These are phyloP conservation scores for Dictyostelium purpureum DNA, from an alignment of 78 protist genomes.

Conservation along the genomic window DNA sequence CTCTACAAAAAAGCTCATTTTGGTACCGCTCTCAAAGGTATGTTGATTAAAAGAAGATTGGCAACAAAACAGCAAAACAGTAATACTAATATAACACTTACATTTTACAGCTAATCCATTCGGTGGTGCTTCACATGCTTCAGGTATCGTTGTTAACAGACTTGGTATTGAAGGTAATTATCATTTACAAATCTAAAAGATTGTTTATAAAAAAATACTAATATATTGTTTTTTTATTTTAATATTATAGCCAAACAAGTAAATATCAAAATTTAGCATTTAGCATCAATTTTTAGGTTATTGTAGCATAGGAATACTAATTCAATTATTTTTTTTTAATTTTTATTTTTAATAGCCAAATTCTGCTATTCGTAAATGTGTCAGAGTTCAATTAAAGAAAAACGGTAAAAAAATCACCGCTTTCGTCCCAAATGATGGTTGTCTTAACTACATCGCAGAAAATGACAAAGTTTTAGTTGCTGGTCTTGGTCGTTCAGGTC, in stretches of 20 bases:
- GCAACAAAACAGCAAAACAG: background rate
- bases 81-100: background rate
- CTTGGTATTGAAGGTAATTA: slow-evolving; percentile 99
- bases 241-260: slow-evolving; percentile 3
- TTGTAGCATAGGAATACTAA: background rate
- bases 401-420: slow-evolving; percentile 99
- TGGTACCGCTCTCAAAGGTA: slow-evolving; percentile 89
- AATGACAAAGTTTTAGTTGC: slow-evolving; percentile 99
- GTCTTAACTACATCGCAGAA: slow-evolving; percentile 99
- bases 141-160: slow-evolving; percentile 96
- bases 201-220: background rate
- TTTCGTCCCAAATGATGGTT: slow-evolving; percentile 99
- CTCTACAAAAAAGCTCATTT: slow-evolving; percentile 95
- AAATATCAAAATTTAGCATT: background rate
- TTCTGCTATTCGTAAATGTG: slow-evolving; percentile 99
- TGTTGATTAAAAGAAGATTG: background rate
- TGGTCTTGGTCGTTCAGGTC: slow-evolving; percentile 99
- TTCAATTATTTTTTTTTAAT: background rate
- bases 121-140: slow-evolving; percentile 99
- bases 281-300: no score
- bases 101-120: slow-evolving; percentile 94
- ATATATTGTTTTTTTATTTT: background rate
- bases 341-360: no score
- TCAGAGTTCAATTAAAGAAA: slow-evolving; percentile 99
- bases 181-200: no score